Base-by-base conservation (phyloP, 2,329 filamentous ascomycete species). In the Pseudonectria foliicola region DNA sequence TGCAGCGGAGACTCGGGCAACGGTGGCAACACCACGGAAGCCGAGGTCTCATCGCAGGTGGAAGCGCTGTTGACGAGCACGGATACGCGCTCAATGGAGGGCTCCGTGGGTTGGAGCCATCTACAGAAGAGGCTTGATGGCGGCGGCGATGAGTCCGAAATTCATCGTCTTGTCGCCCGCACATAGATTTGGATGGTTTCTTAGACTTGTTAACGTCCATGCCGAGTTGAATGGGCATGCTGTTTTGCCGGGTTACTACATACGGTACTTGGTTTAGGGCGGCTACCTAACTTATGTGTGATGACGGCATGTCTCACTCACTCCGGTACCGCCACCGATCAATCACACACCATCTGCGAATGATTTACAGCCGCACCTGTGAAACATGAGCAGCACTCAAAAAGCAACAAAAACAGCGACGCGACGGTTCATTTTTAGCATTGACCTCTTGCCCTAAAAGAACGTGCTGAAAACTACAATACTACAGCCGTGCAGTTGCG, bases 1-100 rank as follows among this genome's bases (percentile, higher is more conserved):
- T 73, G 33, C 63, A 69, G 43, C 45, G 53, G 8, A 72, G 68
- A 67, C 49, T 73, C 8, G 51, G 52, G 12, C 50, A 49, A 21
- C 54, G 52, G 3, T 39, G 25, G 11, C 29, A 38, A 18, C 33
- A 33, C 6, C 27, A 27, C 6, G 36, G 33, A 12, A 32, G 25
- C 10, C 52, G 41, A n/a, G 45, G 38, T 13, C 45, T 53, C 10
- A 45, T 35, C 15, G 50, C 50, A 40, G 50, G 50, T 4, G 49
- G 52, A 29, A 37, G 32, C n/a, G 38, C 44, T 23, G 50, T 53
- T 15, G 50, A 50, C 13, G 49, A 45, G 34, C 52, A 52, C 21
- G 49, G 47, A 13, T 53, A 49, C 26, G 47, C 38, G 13, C 43
- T 53, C 30, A 39, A 44, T 13, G 37, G 38, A 10, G 31, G 37